Conservation (phyloP, 2,329 filamentous ascomycete genomes). For the Aspergillus novoparasiticus region DNA sequence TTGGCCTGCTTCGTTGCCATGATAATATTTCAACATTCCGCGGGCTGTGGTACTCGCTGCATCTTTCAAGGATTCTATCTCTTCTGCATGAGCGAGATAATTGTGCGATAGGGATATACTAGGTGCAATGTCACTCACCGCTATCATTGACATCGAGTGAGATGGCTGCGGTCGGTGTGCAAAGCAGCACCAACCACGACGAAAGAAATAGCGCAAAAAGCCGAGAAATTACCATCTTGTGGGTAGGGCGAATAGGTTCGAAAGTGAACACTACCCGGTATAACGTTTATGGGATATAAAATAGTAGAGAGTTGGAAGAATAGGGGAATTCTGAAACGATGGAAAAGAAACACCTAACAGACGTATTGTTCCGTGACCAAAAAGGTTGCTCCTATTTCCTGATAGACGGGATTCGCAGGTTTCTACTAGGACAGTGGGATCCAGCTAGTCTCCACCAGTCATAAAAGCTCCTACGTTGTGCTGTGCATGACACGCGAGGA, state of each 20-base stretch:
- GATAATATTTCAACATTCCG: constrained; percentile 53
- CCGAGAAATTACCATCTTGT: background rate
- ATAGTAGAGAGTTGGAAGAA: background rate
- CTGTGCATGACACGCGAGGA: background rate
- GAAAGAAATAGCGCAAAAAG: background rate
- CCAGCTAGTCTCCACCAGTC: background rate
- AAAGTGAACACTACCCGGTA: background rate
- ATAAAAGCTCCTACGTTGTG: background rate
- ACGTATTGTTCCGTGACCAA: background rate
- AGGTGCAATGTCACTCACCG: background rate
- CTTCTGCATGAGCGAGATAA: background rate
- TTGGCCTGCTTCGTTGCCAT: constrained; percentile 47
- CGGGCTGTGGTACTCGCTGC: constrained; percentile 43
- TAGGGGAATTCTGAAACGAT: background rate
- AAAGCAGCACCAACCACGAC: background rate
- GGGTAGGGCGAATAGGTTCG: background rate
- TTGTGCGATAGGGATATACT: background rate
- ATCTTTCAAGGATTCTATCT: constrained; percentile 42
- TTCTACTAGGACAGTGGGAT: background rate
- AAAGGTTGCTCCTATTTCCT: background rate
- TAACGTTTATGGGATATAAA: background rate
- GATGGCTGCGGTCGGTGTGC: background rate
- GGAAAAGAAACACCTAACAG: background rate
- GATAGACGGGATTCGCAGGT: background rate
- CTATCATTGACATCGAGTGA: background rate